Base-by-base conservation (phyloP, 768 basidiomycete genomes). In the Lactifluus volemus region DNA sequence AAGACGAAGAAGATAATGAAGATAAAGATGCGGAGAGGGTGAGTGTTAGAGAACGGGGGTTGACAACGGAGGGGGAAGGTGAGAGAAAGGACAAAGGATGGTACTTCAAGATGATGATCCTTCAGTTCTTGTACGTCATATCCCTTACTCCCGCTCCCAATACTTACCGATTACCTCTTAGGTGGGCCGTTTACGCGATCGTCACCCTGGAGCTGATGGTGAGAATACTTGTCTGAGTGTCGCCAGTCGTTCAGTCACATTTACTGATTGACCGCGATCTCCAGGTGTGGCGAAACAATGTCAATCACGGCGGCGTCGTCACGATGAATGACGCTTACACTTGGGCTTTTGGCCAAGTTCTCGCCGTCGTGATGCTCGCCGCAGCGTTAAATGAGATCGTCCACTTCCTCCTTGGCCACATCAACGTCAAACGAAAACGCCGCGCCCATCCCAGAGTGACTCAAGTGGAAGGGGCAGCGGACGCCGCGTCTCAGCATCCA, bases 321-420 rank as follows among this genome's bases (percentile, higher is more conserved):
- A 0, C 4, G 0, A 4, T 55, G 25, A 25, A 2, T 10, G 49
- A 58, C 17, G 3, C 5, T 34, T 34, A 57, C 4, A 5, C 36
- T 14, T 64, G 63, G 61, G 38, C 19, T 4, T 63, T 64, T 47
- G 63, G 63, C 14, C 63, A 64, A 48, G 30, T 53, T 41, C 55
- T 64, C n/a, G 4, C 63, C 17, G 30, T 56, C 29, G 55, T 64
- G 34, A 62, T 63, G 63, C 57, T 63, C n/a, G 17, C 57, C 8
- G 51, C 55, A 34, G 63, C 36, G 14, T 4, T 53, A 1, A 64
- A 63, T 3, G 63, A 64, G 42, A 2, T 58, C 3, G 6, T 57
- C 30, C 44, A 57, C 53, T 61, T 53, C 62, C 0, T 61, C 34
- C 17, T 63, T 11, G 59, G 49, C 36, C n/a, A 12, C 55, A 1